Conservation (phyloP, 306 rosid genomes). For the Sicyos baderoa region DNA sequence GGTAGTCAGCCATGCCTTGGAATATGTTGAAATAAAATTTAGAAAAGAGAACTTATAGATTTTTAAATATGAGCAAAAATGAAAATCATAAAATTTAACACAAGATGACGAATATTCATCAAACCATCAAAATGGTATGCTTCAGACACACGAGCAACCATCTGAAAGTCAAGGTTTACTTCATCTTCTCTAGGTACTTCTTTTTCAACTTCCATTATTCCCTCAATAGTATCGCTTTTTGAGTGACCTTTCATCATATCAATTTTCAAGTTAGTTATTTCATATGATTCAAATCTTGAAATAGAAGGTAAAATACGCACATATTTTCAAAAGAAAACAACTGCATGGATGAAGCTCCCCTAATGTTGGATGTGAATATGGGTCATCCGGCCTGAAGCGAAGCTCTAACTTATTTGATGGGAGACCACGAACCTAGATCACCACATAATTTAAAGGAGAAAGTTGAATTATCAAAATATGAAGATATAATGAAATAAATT, state of each 20-base stretch:
- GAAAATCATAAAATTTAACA: background rate
- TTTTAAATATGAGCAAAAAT: constrained; percentile 15
- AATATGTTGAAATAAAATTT: constrained; percentile 16
- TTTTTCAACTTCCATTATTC: constrained; percentile 19
- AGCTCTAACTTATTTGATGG: constrained; percentile 62
- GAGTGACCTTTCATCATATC: constrained; percentile 28
- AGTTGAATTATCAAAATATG: background rate
- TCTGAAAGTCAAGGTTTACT: constrained; percentile 38
- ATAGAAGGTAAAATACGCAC: constrained; percentile 13
- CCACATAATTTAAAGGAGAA: constrained; percentile 8
- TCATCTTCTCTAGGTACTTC: constrained; percentile 21
- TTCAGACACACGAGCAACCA: constrained; percentile 47
- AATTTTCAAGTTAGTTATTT: constrained; percentile 23
- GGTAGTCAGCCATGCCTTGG: constrained; percentile 88
- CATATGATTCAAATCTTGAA: constrained; percentile 19
- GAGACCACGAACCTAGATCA: constrained; percentile 48
- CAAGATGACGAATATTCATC: constrained; percentile 12
- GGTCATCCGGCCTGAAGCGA: constrained; percentile 72
- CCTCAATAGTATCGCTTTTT: constrained; percentile 17
- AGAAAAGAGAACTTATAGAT: background rate
- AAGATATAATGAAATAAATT: background rate
- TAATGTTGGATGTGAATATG: constrained; percentile 72
- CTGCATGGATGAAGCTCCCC: constrained; percentile 69
- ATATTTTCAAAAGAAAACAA: constrained; percentile 57
- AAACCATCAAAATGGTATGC: constrained; percentile 77